Conservation (phyloP, 371 early-diverging fungal genomes). For the Massospora cicadina region DNA sequence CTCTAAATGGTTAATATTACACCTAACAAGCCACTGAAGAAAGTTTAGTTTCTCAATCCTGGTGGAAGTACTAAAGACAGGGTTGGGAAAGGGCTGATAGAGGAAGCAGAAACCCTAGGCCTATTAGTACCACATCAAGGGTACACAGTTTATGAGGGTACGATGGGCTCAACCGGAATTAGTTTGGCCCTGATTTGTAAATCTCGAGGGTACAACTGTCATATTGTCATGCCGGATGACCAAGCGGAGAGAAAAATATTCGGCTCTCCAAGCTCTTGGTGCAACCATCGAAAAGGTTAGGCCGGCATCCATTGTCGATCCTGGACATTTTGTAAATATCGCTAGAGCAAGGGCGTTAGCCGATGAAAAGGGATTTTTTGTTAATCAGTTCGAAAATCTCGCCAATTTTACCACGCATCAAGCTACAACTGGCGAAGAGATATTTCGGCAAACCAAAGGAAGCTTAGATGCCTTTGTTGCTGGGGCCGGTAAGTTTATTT, state of each 20-base stretch:
- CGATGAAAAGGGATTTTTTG: constrained; percentile 54
- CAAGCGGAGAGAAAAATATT: constrained; percentile 78
- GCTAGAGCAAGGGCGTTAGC: constrained; percentile 58
- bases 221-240: constrained; percentile 94
- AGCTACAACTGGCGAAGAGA: constrained; percentile 76
- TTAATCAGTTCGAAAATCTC: constrained; percentile 87
- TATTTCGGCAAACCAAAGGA: constrained; percentile 50
- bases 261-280: constrained; percentile 58
- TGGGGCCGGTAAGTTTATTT: constrained; percentile 37
- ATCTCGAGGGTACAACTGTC: constrained; percentile 72
- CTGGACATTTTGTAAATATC: constrained; percentile 75
- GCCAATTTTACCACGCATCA: constrained; percentile 69
- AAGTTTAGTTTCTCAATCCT: constrained; percentile 67
- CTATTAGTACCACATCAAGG: constrained; percentile 41
- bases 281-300: constrained; percentile 83
- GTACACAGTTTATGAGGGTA: constrained; percentile 84
- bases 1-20: too few species aligned
- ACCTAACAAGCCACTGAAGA: too few species aligned
- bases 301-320: constrained; percentile 84
- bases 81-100: constrained; percentile 71
- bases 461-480: constrained; percentile 64
- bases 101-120: constrained; percentile 48
- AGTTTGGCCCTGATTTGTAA: constrained; percentile 64
- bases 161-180: constrained; percentile 76
- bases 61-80: constrained; percentile 91